phyloP scores from a whole-genome alignment of 192 early-diverging fungal species.

The Linnemannia exigua region DNA sequence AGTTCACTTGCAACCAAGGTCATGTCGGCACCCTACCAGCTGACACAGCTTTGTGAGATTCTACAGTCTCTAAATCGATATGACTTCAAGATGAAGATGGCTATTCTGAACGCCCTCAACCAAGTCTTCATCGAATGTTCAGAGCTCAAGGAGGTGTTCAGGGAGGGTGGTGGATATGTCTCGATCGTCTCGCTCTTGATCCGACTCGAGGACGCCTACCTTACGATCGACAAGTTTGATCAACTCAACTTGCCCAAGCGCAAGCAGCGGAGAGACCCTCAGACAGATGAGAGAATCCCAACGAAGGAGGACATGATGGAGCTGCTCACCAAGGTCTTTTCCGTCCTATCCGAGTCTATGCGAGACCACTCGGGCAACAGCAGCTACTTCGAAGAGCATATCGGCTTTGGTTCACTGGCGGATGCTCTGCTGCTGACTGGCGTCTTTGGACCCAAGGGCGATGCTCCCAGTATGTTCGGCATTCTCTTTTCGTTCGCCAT shows the following conservation, averaged over 20 bases:
- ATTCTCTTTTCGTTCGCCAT: slow-evolving; percentile 70
- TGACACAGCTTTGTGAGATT: slow-evolving; percentile 70
- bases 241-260: slow-evolving; percentile 27
- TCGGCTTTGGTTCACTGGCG: slow-evolving; percentile 68
- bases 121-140: slow-evolving; percentile 63
- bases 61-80: slow-evolving; percentile 65
- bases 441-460: slow-evolving; percentile 57
- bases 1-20: slow-evolving; percentile 28
- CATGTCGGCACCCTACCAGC: slow-evolving; percentile 60
- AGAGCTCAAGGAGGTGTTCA: slow-evolving; percentile 68
- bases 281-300: slow-evolving; percentile 46
- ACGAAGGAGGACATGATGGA: slow-evolving; percentile 58
- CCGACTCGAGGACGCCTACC: slow-evolving; percentile 65
- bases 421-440: slow-evolving; percentile 70
- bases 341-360: slow-evolving; percentile 68
- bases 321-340: slow-evolving; percentile 60
- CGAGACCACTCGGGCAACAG: slow-evolving; percentile 62
- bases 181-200: slow-evolving; percentile 71
- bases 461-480: slow-evolving; percentile 64
- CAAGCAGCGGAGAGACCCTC: slow-evolving; percentile 26
- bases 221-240: slow-evolving; percentile 30
- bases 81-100: slow-evolving; percentile 70
- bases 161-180: slow-evolving; percentile 71
- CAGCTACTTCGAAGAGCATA: slow-evolving; percentile 63
- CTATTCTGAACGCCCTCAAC: slow-evolving; percentile 66